Evolutionary conservation across 1,284 basidiomycete species (phyloP).

Genomic region (Xerocomus subilludens): DNA sequence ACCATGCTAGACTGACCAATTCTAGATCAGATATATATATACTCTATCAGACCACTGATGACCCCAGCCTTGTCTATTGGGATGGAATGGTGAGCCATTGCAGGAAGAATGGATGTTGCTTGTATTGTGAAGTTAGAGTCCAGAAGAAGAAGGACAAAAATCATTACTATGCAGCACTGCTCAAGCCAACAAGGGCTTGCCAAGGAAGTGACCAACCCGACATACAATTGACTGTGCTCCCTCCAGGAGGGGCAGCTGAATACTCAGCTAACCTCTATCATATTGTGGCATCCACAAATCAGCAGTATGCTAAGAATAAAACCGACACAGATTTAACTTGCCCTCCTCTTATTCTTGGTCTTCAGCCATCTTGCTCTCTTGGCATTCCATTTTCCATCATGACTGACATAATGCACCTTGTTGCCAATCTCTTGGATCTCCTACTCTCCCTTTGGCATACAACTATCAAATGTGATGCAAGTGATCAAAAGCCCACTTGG

Average conservation of each 20-base stretch:
- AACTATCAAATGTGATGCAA: background rate
- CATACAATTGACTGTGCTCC: background rate
- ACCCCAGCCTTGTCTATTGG: background rate
- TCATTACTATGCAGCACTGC: too few relatives aligned
- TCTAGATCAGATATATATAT: conserved; percentile 7
- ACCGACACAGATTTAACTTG: background rate
- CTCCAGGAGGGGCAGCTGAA: background rate
- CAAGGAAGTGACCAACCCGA: background rate
- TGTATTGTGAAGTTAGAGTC: conserved; percentile 29
- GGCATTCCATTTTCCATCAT: background rate
- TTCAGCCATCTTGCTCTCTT: background rate
- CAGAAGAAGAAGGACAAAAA: too few relatives aligned
- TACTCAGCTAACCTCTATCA: background rate
- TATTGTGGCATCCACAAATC: background rate
- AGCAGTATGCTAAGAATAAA: background rate
- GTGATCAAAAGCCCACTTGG: conserved; percentile 7
- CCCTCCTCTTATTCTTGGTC: background rate
- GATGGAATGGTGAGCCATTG: background rate
- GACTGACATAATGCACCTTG: background rate
- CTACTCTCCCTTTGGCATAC: conserved; percentile 5
- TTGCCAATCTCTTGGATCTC: background rate
- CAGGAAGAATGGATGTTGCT: conserved; percentile 17
- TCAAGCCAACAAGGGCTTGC: too few relatives aligned
- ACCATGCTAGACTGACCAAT: too few relatives aligned
- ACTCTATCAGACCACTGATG: conserved; percentile 8